Evolutionary conservation across 805 yeast species (phyloP).

Genomic region (Huiozyma sinensis): DNA sequence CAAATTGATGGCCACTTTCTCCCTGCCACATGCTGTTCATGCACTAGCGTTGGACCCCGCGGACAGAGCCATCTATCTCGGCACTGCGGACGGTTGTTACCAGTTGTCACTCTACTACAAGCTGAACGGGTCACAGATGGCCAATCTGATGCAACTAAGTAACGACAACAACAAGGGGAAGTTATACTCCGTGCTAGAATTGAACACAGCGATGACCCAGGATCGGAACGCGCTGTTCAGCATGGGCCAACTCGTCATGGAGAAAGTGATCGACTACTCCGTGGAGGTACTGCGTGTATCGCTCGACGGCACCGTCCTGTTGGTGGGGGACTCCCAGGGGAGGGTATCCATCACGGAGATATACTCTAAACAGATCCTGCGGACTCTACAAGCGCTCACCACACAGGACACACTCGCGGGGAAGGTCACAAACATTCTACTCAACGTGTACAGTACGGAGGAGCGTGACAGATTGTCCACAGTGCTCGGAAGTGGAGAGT

Average conservation of each 20-base stretch:
- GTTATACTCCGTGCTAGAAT: slow-evolving; percentile 40
- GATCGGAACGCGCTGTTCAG: slow-evolving; percentile 14
- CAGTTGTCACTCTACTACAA: slow-evolving; percentile 23
- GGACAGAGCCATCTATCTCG: slow-evolving; percentile 62
- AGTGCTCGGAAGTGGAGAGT: neutral
- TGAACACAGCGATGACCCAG: slow-evolving; percentile 15
- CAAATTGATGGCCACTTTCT: slow-evolving; percentile 54
- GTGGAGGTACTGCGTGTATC: slow-evolving; percentile 42
- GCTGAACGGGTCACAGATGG: slow-evolving; percentile 30
- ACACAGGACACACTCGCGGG: slow-evolving; percentile 18
- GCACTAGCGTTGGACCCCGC: slow-evolving; percentile 66
- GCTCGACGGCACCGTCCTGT: slow-evolving; percentile 61
- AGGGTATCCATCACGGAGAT: slow-evolving; percentile 58
- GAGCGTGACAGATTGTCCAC: neutral
- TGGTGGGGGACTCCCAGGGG: slow-evolving; percentile 71
- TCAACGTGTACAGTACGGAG: slow-evolving; percentile 4
- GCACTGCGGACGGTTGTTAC: slow-evolving; percentile 46
- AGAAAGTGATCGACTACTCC: slow-evolving; percentile 16
- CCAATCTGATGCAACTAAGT: slow-evolving; percentile 34
- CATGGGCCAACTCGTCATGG: slow-evolving; percentile 21
- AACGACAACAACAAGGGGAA: slow-evolving; percentile 33
- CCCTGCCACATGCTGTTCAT: slow-evolving; percentile 48
- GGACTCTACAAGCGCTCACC: slow-evolving; percentile 33
- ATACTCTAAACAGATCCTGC: slow-evolving; percentile 55
- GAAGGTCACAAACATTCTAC: slow-evolving; percentile 17